Conservation (phyloP, 169 alveolate species). For the Plasmodium chabaudi region DNA sequence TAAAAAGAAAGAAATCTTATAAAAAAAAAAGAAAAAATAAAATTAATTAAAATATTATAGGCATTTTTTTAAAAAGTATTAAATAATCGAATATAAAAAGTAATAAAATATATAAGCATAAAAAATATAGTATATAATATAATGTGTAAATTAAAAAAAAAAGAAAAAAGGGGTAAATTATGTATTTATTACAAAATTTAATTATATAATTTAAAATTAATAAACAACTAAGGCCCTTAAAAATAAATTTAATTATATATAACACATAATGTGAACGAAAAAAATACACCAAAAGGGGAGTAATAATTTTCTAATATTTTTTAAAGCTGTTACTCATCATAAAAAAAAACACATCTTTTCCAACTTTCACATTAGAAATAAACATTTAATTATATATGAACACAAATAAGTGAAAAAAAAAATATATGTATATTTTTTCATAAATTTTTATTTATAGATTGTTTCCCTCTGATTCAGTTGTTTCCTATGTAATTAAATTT, state of each 20-base stretch:
- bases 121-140: slow-evolving; percentile 7
- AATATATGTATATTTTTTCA: slow-evolving; percentile 22
- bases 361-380: slow-evolving; percentile 38
- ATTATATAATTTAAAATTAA: slow-evolving; percentile 13
- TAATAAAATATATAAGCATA: slow-evolving; percentile 6
- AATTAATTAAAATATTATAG: background rate
- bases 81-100: slow-evolving; percentile 25
- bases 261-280: slow-evolving; percentile 10
- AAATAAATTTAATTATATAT: slow-evolving; percentile 7
- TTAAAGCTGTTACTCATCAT: slow-evolving; percentile 58
- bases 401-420: slow-evolving; percentile 30
- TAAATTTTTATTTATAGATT: slow-evolving; percentile 15
- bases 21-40: slow-evolving; percentile 21
- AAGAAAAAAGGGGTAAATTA: slow-evolving; percentile 21
- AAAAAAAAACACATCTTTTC: slow-evolving; percentile 45
- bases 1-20: slow-evolving; percentile 10
- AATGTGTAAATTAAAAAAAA: slow-evolving; percentile 1
- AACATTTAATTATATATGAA: slow-evolving; percentile 22
- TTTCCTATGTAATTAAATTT: slow-evolving; percentile 14
- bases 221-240: slow-evolving; percentile 24
- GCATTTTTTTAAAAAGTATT: slow-evolving; percentile 40
- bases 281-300: slow-evolving; percentile 11
- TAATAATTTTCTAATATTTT: slow-evolving; percentile 14
- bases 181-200: slow-evolving; percentile 42
- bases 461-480: slow-evolving; percentile 27